A percentile compares a stretch with the other conserved stretches of the same genome.
Conservation (phyloP, 495 filamentous ascomycete genomes). For the Penicillium canariense region DNA sequence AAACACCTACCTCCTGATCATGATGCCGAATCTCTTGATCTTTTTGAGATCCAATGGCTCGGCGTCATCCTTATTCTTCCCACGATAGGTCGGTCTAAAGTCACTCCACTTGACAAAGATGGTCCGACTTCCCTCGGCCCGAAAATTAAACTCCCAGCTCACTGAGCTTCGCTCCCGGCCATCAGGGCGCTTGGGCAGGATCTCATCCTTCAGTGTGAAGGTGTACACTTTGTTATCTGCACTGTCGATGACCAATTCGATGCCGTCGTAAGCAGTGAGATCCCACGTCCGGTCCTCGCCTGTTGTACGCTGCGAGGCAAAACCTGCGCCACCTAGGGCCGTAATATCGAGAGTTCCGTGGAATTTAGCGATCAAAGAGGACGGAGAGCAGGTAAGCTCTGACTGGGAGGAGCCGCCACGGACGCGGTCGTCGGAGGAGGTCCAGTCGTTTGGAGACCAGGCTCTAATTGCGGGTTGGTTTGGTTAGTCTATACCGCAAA, state of each 20-base stretch:
- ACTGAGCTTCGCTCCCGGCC: conserved; percentile 62
- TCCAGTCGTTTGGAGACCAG: conserved; percentile 60
- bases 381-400: conserved; percentile 36
- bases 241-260: conserved; percentile 41
- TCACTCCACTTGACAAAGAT: conserved; percentile 57
- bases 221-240: conserved; percentile 62
- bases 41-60: conserved; percentile 51
- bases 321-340: conserved; percentile 79
- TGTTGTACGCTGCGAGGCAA: conserved; percentile 71
- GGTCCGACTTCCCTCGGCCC: conserved; percentile 10
- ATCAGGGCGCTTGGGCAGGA: conserved; percentile 53
- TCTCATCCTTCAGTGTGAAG: conserved; percentile 67
- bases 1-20: conserved; percentile 69
- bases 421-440: conserved; percentile 66
- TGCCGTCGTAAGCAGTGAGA: conserved; percentile 52
- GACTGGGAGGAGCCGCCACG: conserved; percentile 68
- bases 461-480: conserved; percentile 4
- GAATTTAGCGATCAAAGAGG: conserved; percentile 45
- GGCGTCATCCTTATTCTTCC: conserved; percentile 57
- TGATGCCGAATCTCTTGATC: conserved; percentile 67
- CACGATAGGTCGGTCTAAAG: conserved; percentile 71
- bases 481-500: not conserved
- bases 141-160: conserved; percentile 46
- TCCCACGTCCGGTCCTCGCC: conserved; percentile 53
- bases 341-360: conserved; percentile 67